A percentile compares a stretch with the other conserved stretches of the same genome.
phyloP scores from a whole-genome alignment of 1,139 yeast species.

The Suhomyces wounanorum region DNA sequence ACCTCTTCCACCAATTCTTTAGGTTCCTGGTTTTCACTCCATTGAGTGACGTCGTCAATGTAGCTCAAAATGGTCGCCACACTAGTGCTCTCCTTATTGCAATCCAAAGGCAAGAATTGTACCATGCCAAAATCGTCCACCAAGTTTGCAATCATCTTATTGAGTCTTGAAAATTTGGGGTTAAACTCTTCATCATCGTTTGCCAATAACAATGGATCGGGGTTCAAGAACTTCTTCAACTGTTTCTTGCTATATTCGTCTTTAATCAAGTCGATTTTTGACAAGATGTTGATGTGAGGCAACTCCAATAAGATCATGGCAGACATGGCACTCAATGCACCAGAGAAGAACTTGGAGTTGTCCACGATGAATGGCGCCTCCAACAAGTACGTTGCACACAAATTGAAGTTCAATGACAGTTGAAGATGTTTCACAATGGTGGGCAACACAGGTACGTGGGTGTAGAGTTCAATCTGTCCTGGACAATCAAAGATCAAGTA shows the following conservation, averaged over 20 bases:
- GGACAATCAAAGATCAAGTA: slow-evolving; percentile 96
- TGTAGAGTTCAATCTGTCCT: slow-evolving; percentile 94
- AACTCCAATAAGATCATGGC: slow-evolving; percentile 94
- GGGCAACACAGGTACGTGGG: slow-evolving; percentile 93
- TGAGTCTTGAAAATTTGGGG: slow-evolving; percentile 74
- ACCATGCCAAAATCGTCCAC: slow-evolving; percentile 99
- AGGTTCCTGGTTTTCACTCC: slow-evolving; percentile 97
- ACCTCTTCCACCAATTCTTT: slow-evolving; percentile 67
- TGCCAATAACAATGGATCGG: slow-evolving; percentile 76
- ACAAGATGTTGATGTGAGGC: slow-evolving; percentile 88
- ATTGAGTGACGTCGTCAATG: slow-evolving; percentile 95
- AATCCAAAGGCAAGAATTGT: slow-evolving; percentile 87
- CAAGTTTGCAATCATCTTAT: slow-evolving; percentile 79
- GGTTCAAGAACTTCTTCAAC: slow-evolving; percentile 81
- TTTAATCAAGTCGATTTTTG: slow-evolving; percentile 83
- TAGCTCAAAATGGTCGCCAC: slow-evolving; percentile 84
- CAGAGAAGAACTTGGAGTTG: slow-evolving; percentile 87
- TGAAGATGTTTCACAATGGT: slow-evolving; percentile 82
- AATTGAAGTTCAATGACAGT: slow-evolving; percentile 72
- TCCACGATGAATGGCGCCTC: slow-evolving; percentile 96
- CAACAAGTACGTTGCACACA: slow-evolving; percentile 89
- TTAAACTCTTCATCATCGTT: slow-evolving; percentile 49
- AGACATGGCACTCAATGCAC: slow-evolving; percentile 95
- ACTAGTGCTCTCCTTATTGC: slow-evolving; percentile 73
- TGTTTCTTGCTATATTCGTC: slow-evolving; percentile 73